Evolutionary conservation across 345 rosid species (phyloP).

Genomic region (Syzygium oleosum): DNA sequence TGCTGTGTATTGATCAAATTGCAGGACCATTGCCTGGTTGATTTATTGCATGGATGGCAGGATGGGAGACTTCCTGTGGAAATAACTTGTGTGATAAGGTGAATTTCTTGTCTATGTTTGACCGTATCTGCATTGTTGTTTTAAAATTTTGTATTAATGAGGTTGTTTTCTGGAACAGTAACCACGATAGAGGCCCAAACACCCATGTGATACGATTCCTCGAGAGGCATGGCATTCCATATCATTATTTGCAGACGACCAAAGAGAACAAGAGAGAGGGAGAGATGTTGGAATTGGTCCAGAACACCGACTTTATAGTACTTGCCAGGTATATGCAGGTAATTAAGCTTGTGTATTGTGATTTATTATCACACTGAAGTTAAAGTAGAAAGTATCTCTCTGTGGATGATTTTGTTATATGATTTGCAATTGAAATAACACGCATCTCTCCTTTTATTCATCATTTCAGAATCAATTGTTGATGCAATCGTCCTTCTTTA

Average conservation of each 20-base stretch:
- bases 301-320: conserved; percentile 78
- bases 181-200: conserved; percentile 79
- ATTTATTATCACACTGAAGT: neutral
- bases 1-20: conserved; percentile 3
- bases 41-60: conserved; percentile 86
- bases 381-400: neutral
- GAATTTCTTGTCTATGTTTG: neutral
- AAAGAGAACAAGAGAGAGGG: conserved; percentile 56
- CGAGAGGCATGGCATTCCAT: conserved; percentile 83
- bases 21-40: conserved; percentile 89
- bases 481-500: neutral
- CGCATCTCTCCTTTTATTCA: neutral
- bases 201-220: conserved; percentile 81
- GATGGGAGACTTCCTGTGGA: conserved; percentile 86
- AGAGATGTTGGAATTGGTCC: conserved; percentile 73
- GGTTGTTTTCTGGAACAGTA: conserved; percentile 34
- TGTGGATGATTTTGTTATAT: neutral
- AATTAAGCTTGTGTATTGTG: conserved; percentile 1
- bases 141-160: conserved; percentile 2
- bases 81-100: conserved; percentile 89
- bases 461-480: neutral
- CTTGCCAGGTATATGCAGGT: conserved; percentile 99
- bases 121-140: neutral
- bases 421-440: neutral
- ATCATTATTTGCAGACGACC: conserved; percentile 53